These are phyloP conservation scores for Suillus sp. DNA, from an alignment of 768 basidiomycete genomes.

Conservation along the genomic window DNA sequence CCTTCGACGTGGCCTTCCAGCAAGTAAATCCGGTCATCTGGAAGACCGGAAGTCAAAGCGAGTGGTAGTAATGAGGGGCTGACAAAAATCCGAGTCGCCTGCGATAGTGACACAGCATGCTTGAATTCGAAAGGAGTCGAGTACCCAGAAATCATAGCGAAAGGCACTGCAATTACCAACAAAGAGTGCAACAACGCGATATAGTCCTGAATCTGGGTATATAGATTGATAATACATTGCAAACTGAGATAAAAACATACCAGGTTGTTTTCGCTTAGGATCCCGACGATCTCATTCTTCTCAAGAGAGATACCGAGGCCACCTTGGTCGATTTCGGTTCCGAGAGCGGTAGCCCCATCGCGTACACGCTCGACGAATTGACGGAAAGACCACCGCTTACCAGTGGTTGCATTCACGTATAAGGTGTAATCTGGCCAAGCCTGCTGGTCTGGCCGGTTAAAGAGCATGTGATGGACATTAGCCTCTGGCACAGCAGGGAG, in stretches of 20 bases:
- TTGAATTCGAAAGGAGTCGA: conserved; percentile 60
- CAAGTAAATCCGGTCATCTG: conserved; percentile 49
- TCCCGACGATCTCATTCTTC: conserved; percentile 62
- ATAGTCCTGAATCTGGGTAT: conserved; percentile 48
- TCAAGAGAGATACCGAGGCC: conserved; percentile 55
- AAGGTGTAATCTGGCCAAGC: conserved; percentile 57
- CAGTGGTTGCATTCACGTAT: conserved; percentile 58
- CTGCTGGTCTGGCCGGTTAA: conserved; percentile 55
- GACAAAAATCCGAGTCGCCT: conserved; percentile 56
- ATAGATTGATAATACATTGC: neutral
- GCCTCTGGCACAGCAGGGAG: conserved; percentile 48
- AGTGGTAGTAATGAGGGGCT: conserved; percentile 45
- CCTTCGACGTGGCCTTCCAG: conserved; percentile 46
- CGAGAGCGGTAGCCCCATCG: conserved; percentile 60
- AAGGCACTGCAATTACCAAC: conserved; percentile 50
- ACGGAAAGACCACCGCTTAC: conserved; percentile 44
- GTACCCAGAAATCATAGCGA: conserved; percentile 54
- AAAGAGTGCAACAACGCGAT: conserved; percentile 51
- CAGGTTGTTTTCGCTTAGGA: conserved; percentile 69
- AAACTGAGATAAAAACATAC: conserved; percentile 41
- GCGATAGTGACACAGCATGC: conserved; percentile 49
- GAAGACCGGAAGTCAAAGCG: conserved; percentile 40
- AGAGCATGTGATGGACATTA: conserved; percentile 58
- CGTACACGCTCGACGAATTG: conserved; percentile 54
- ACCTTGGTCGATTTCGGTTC: conserved; percentile 45